These are phyloP conservation scores for Capsicum baccatum DNA, from an alignment of 257 asterid genomes.

Conservation along the genomic window DNA sequence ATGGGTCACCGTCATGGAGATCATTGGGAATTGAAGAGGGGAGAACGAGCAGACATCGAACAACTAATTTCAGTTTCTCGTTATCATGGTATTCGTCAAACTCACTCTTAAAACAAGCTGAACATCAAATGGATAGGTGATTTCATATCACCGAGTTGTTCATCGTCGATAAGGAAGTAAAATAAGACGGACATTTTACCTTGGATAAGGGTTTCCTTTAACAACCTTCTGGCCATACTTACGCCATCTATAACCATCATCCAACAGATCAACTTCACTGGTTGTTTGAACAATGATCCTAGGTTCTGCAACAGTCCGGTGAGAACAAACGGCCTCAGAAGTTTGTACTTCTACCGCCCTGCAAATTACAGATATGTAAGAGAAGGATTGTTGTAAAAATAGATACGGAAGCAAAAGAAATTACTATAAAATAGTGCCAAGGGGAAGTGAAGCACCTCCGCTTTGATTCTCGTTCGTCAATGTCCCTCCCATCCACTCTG, in stretches of 20 bases:
- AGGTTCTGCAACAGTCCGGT: constrained; percentile 89
- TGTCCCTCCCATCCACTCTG: constrained; percentile 58
- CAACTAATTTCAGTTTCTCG: background rate
- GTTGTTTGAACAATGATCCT: constrained; percentile 90
- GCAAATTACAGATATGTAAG: constrained; percentile 26
- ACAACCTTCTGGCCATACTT: constrained; percentile 97
- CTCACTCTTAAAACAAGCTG: background rate
- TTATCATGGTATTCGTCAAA: background rate
- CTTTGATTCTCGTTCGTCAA: constrained; percentile 78
- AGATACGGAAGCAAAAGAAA: background rate
- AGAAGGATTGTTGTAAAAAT: background rate
- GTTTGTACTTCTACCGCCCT: constrained; percentile 66
- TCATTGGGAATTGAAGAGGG: constrained; percentile 25
- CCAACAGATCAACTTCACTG: constrained; percentile 90
- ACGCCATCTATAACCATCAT: constrained; percentile 93
- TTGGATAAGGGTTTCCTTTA: constrained; percentile 94
- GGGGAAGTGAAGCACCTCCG: constrained; percentile 57
- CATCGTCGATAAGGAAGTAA: background rate
- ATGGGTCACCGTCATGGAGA: constrained; percentile 26
- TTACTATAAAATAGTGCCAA: background rate
- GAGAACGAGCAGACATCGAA: background rate
- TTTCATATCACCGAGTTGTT: background rate
- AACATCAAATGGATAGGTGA: background rate
- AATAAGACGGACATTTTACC: constrained; percentile 44
- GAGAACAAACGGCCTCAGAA: constrained; percentile 65